Evolutionary conservation across 1,284 basidiomycete genomes (phyloP), one percentile per base, ranked within the genome.

Genomic region (Amylostereum areolatum): DNA sequence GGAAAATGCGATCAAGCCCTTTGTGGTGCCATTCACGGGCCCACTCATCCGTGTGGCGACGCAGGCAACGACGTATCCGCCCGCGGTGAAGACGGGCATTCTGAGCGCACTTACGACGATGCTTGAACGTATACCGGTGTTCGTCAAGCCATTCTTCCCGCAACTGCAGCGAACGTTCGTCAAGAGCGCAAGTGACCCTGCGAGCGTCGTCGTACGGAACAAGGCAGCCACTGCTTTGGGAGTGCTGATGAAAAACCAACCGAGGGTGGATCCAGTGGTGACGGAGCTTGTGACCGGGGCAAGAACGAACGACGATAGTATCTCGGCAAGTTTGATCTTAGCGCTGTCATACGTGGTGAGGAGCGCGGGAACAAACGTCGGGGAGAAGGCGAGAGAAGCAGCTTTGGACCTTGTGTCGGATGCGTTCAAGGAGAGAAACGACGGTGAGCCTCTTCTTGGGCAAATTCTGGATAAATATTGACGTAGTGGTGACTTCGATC

Each of bases 131-230:
- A 90, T 98, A 24, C 94, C 96, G 0, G 73, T 78, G 24, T 91
- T 97, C 57, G 92, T 97, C 56, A 93, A 93, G 64, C 95, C 96
- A 0, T 99, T 99, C 85, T 97, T 97, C 77, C 97, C 96, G 2
- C 96, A 99, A 64, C 72, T 99, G 34, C 96, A 98, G 64, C 81
- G 96, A 36, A 97, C 94, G 0, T 99, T 99, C 63, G 89, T 97
- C 67, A 99, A 99, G 70, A 92, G 92, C 35, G 80, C 90, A 0
- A 80, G 85, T 52, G 96, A 99, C 65, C 69, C 86, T 1, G 78
- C 86, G 1, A 91, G 89, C 57, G 71, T 79, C 2, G 83, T 81
- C 18, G 93, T 99, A 29, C 83, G 96, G 46, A 85, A 73, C 52
- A 83, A 82, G 47, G 95, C 94, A 0, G 92, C 85, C 0, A 76